Evolutionary conservation across 148 eudicot species (phyloP).

Genomic region (Camellia sinensis): DNA sequence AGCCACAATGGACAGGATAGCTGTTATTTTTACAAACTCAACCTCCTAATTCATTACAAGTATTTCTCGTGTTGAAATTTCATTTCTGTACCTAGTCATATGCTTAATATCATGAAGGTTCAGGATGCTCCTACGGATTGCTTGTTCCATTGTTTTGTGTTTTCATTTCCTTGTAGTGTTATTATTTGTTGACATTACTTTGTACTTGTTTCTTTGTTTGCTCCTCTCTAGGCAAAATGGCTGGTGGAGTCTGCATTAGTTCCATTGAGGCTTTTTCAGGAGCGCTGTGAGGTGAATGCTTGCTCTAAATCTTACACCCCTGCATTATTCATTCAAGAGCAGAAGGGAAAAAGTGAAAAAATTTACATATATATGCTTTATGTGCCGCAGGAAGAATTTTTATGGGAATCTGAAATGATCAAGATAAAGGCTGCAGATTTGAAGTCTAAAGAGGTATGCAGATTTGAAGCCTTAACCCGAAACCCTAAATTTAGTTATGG

Average conservation of each 20-base stretch:
- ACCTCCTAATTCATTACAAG: not conserved
- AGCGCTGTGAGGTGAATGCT: constrained; percentile 82
- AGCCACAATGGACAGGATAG: not conserved
- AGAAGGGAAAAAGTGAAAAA: not conserved
- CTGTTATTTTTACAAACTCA: not conserved
- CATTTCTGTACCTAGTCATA: not conserved
- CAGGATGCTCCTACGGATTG: not conserved
- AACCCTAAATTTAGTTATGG: not conserved
- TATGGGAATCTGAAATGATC: constrained; percentile 94
- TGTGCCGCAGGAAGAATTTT: constrained; percentile 77
- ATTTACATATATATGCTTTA: not conserved
- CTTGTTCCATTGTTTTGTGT: not conserved
- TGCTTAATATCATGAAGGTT: not conserved
- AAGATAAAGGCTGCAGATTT: constrained; percentile 97
- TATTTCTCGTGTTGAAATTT: not conserved
- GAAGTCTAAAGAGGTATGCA: constrained; percentile 90
- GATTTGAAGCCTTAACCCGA: not conserved
- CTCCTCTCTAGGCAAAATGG: constrained; percentile 78
- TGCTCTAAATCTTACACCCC: constrained; percentile 9
- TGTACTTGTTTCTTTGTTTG: constrained; percentile 9
- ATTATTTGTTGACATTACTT: constrained; percentile 2
- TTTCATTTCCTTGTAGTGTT: not conserved
- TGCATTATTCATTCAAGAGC: constrained; percentile 10
- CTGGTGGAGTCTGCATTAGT: constrained; percentile 83
- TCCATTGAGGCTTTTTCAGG: constrained; percentile 86